These are phyloP conservation scores for Aspergillus sojae DNA, from an alignment of 2,329 filamentous ascomycete species.

Conservation along the genomic window DNA sequence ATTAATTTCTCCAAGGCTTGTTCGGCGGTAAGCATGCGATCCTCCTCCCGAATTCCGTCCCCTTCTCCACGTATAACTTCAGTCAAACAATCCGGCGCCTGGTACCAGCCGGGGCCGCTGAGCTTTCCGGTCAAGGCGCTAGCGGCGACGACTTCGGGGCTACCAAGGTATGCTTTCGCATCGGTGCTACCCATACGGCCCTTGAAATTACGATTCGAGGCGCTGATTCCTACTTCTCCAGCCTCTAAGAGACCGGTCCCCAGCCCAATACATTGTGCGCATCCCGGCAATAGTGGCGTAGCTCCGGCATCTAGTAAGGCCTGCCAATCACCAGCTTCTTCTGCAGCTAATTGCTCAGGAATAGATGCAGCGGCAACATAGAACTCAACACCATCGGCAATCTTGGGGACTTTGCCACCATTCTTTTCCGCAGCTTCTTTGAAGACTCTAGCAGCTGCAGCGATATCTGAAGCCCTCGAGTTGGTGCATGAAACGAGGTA, in stretches of 20 bases:
- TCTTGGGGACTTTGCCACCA: constrained; percentile 65
- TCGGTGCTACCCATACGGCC: constrained; percentile 82
- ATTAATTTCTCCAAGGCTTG: constrained; percentile 74
- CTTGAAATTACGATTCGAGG: constrained; percentile 87
- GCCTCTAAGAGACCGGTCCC: constrained; percentile 77
- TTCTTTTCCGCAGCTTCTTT: constrained; percentile 68
- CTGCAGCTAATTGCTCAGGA: constrained; percentile 74
- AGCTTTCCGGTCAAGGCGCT: constrained; percentile 67
- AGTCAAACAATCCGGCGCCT: constrained; percentile 69
- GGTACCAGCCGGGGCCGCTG: constrained; percentile 74
- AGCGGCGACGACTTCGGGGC: constrained; percentile 88
- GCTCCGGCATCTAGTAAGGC: constrained; percentile 79
- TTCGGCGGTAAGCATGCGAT: constrained; percentile 67
- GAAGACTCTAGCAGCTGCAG: constrained; percentile 82
- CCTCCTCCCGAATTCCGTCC: constrained; percentile 64
- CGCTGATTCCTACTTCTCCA: constrained; percentile 84
- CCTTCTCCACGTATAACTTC: constrained; percentile 68
- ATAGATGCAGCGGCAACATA: constrained; percentile 88
- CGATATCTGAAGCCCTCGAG: constrained; percentile 76
- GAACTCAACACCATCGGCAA: constrained; percentile 76
- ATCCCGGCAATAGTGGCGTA: constrained; percentile 69
- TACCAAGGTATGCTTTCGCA: constrained; percentile 82
- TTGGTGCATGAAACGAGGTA: constrained; percentile 94
- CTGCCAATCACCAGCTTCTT: constrained; percentile 85
- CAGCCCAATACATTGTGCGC: constrained; percentile 84